Conservation (phyloP, 371 early-diverging fungal species). For the Circinella umbellata region DNA sequence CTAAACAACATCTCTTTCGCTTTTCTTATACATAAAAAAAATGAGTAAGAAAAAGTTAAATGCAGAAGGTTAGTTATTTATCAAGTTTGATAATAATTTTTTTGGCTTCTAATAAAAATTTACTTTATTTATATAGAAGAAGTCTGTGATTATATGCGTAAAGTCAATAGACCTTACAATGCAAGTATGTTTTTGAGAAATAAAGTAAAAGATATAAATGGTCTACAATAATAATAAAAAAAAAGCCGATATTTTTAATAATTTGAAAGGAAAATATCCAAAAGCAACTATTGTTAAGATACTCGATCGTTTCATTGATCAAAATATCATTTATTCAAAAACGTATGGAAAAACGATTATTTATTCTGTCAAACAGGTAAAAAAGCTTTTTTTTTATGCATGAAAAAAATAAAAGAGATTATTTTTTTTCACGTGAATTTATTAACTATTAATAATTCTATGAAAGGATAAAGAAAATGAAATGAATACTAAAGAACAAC, state of each 20-base stretch:
- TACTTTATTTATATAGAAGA: too few relatives aligned
- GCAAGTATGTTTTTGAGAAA: slow-evolving; percentile 25
- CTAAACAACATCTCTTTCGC: too few relatives aligned
- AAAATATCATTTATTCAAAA: slow-evolving; percentile 14
- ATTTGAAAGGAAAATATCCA: slow-evolving; percentile 24
- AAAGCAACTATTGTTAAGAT: slow-evolving; percentile 19
- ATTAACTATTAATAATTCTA: too few relatives aligned
- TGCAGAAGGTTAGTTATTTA: slow-evolving; percentile 7
- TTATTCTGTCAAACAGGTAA: slow-evolving; percentile 25
- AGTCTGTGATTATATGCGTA: slow-evolving; percentile 25
- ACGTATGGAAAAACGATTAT: slow-evolving; percentile 25
- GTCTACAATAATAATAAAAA: too few relatives aligned
- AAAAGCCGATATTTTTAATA: slow-evolving; percentile 29
- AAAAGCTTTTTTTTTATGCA: background rate
- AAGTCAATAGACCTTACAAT: slow-evolving; percentile 28
- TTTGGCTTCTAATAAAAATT: too few relatives aligned
- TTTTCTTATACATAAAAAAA: too few relatives aligned
- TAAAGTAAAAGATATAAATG: too few relatives aligned
- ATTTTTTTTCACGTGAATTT: too few relatives aligned
- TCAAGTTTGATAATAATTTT: too few relatives aligned
- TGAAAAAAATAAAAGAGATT: background rate
- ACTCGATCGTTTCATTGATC: slow-evolving; percentile 18
- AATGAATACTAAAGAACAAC: background rate
- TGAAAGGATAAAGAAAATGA: background rate
- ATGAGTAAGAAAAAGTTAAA: slow-evolving; percentile 1